Evolutionary conservation across 164 flowering plant genomes (phyloP), one percentile per base, ranked within the genome.

Genomic region (Vitis rupestris): DNA sequence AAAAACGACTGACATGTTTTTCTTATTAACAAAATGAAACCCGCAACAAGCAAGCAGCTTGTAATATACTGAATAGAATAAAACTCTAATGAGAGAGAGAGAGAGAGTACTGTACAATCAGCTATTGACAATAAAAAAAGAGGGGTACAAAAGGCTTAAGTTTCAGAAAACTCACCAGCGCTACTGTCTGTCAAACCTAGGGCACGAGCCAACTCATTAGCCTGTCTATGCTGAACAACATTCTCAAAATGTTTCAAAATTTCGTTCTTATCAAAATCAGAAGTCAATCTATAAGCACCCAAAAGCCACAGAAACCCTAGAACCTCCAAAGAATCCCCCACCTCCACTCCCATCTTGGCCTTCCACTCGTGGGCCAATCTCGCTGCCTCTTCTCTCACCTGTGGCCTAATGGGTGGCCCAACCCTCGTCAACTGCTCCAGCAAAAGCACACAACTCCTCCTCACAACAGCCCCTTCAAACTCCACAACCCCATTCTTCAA

Each of bases 371-470:
- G 8, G 7, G 72, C 72, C 11, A 47, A n/a, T 11, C 17, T 47
- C 57, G 10, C 8, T 8, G 72, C 72, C 17, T 62, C 66, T 44
- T 54, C 61, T 44, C 31, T 70, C 52, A 31, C 52, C 14, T 5
- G 29, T 27, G 17, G 17, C 12, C 9, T 63, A 12, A 70, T 63
- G 13, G 3, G 9, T 11, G 72, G 67, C 12, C n/a, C 9, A 7
- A 23, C 60, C 23, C 63, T 70, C 37, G 44, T 8, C 51, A 61
- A 19, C 60, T 72, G 63, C 59, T 71, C 74, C 48, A 71, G 50
- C 58, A 71, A 59, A 23, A 64, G 50, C 63, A 71, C 63, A 50
- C 74, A 71, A 50, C 57, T 71, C 52, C 49, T 65, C 56, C 69
- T 63, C 3, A 50, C 58, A 29, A 30, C 63, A 23, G 10, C 9